These are phyloP conservation scores for Wallacemonas sp. DNA, from an alignment of 208 protist genomes.

Conservation along the genomic window DNA sequence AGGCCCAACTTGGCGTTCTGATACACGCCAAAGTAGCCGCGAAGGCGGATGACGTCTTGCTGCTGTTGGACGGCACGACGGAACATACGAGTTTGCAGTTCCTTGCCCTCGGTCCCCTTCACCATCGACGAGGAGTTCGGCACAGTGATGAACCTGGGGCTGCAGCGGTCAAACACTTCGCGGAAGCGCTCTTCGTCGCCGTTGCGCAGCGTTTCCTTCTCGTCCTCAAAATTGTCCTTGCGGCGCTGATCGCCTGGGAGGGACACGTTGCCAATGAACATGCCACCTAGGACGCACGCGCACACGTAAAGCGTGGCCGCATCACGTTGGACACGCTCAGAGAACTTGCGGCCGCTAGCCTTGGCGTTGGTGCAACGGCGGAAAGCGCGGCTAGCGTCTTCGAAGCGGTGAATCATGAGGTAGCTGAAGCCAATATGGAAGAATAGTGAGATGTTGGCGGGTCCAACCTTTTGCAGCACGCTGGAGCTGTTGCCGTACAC, in stretches of 20 bases:
- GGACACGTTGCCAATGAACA: conserved; percentile 67
- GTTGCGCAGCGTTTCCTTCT: conserved; percentile 71
- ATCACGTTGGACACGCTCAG: conserved; percentile 81
- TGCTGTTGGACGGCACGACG: conserved; percentile 88
- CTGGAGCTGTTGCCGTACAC: conserved; percentile 63
- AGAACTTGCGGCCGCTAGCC: conserved; percentile 73
- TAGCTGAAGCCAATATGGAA: conserved; percentile 92
- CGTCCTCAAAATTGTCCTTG: conserved; percentile 73
- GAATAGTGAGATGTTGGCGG: conserved; percentile 75
- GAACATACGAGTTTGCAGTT: conserved; percentile 90
- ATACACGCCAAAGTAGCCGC: conserved; percentile 90
- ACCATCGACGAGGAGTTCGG: conserved; percentile 44
- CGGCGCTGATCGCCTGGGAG: conserved; percentile 47
- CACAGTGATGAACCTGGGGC: conserved; percentile 88
- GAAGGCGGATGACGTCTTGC: conserved; percentile 85
- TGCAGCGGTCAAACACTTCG: conserved; percentile 89
- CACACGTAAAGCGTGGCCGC: conserved; percentile 82
- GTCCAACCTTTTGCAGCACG: conserved; percentile 67
- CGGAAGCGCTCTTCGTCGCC: conserved; percentile 90
- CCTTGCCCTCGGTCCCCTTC: conserved; percentile 82
- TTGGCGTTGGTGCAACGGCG: conserved; percentile 71
- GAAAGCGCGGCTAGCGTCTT: conserved; percentile 83
- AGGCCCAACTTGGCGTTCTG: conserved; percentile 85
- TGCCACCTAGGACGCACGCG: conserved; percentile 82
- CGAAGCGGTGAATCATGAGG: conserved; percentile 90